Evolutionary conservation across 2,329 filamentous ascomycete species (phyloP).

Genomic region (Verticillium klebahnii): DNA sequence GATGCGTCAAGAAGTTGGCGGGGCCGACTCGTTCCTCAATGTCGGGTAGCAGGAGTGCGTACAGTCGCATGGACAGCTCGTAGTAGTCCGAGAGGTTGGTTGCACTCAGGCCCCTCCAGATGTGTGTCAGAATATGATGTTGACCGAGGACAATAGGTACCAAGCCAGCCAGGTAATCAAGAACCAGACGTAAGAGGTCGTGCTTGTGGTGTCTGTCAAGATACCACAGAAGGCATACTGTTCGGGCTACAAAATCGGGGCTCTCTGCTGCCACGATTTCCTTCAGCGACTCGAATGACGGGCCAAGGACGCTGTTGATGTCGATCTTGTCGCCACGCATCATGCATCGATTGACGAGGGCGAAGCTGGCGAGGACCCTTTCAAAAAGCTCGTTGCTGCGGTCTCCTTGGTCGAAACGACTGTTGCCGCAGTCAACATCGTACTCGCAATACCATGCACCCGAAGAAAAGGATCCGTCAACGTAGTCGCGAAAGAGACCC

Average conservation of each 20-base stretch:
- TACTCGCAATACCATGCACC: constrained; percentile 25
- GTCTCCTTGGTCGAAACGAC: constrained; percentile 14
- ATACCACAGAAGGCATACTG: constrained; percentile 29
- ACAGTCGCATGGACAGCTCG: constrained; percentile 24
- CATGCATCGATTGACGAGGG: constrained; percentile 26
- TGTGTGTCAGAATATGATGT: constrained; percentile 22
- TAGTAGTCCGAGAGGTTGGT: constrained; percentile 27
- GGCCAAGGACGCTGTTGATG: constrained; percentile 24
- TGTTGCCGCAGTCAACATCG: constrained; percentile 21
- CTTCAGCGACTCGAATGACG: constrained; percentile 28
- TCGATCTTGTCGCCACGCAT: constrained; percentile 24
- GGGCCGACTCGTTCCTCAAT: constrained; percentile 24
- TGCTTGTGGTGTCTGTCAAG: constrained; percentile 27
- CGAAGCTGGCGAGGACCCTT: constrained; percentile 26
- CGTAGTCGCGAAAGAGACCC: constrained; percentile 21
- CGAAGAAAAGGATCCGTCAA: constrained; percentile 21
- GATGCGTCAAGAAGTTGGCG: constrained; percentile 25
- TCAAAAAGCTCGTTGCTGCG: constrained; percentile 30
- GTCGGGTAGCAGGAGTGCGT: constrained; percentile 22
- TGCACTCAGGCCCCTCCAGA: constrained; percentile 25
- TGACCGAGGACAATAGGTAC: constrained; percentile 24
- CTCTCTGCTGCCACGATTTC: constrained; percentile 26
- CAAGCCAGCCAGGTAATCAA: constrained; percentile 23
- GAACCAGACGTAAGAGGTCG: constrained; percentile 24
- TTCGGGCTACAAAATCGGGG: constrained; percentile 25